A percentile compares a stretch with the other conserved stretches of the same genome.
phyloP scores from a whole-genome alignment of 1,284 basidiomycete species.

The Tremellales sp. region DNA sequence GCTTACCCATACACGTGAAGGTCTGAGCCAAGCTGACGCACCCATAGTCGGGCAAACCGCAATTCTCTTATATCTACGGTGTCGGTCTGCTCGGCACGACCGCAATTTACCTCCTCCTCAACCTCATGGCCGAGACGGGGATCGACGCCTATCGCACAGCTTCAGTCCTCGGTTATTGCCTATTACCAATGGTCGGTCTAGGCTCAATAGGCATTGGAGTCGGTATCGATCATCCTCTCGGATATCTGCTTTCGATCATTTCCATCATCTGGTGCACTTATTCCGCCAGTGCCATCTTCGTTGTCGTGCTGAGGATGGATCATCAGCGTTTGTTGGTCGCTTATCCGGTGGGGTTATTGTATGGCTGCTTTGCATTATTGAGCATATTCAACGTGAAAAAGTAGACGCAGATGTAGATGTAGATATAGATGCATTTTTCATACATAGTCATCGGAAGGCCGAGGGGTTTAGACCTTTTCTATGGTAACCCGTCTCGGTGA shows the following conservation, averaged over 20 bases:
- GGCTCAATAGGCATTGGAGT: conserved; percentile 83
- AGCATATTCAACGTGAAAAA: conserved; percentile 54
- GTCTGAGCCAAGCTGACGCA: not conserved
- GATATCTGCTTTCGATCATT: conserved; percentile 72
- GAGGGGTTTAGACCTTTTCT: not conserved
- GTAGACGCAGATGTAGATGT: no score
- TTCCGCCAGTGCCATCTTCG: conserved; percentile 88
- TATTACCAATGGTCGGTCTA: conserved; percentile 95
- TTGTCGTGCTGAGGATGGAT: conserved; percentile 86
- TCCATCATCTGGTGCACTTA: conserved; percentile 94
- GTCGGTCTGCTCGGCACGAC: conserved; percentile 89
- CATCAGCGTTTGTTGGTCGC: conserved; percentile 88
- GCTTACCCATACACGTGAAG: conserved; percentile 41
- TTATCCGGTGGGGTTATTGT: conserved; percentile 86
- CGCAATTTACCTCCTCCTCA: conserved; percentile 93
- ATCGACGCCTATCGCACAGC: conserved; percentile 96
- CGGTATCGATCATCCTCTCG: conserved; percentile 75
- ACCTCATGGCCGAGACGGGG: conserved; percentile 92
- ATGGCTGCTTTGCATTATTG: conserved; percentile 85
- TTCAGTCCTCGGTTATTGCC: conserved; percentile 93
- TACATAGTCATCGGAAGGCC: not conserved
- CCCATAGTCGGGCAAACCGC: conserved; percentile 87
- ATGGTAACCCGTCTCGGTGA: no score
- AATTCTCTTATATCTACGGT: conserved; percentile 99
- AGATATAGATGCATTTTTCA: not conserved